Evolutionary conservation across 192 early-diverging fungal species (phyloP), one percentile per base, ranked within the genome.

Genomic region (Haplosporangium gracile): DNA sequence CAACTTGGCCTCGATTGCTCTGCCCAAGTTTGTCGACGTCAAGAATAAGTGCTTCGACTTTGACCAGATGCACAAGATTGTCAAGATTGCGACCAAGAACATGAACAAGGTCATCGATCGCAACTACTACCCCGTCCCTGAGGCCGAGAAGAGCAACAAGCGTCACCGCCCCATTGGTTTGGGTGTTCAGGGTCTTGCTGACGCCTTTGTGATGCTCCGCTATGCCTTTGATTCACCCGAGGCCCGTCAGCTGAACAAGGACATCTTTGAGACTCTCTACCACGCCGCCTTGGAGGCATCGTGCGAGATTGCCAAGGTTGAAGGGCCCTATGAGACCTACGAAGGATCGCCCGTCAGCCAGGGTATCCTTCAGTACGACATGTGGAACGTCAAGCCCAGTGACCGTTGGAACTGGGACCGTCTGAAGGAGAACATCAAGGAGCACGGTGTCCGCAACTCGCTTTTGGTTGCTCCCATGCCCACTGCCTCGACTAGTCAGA

Each of bases 81-180:
- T 95, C 82, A 97, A 99, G 87, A 94, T 98, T 8, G 93, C 96
- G 29, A 94, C 97, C 39, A 90, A 89, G 79, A 99, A 99, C 90
- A 87, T 99, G 75, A 97, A 99, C 95, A 97, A 96, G 90, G 96
- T 99, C 85, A 99, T 99, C 81, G 97, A 99, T 81, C 91, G 97
- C 83, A 99, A 99, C 93, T 97, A 94, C 82, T 99, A 99, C 89
- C 98, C 98, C 4, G 96, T 99, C 43, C 90, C 90, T 24, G 96
- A 97, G 89, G 96, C 97, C 16, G 90, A 93, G 47, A 90, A 87
- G 53, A 97, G 96, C 82, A 99, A 99, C 92, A 92, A 96, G 93
- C 96, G 96, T 68, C 96, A 99, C 90, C 93, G 98, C 38, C 98
- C 98, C 68, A 79, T 85, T 43, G 83, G 83, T 24, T 55, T 85